Evolutionary conservation across 768 basidiomycete species (phyloP), one percentile per base, ranked within the genome.

Genomic region (Kwoniella heveanensis): DNA sequence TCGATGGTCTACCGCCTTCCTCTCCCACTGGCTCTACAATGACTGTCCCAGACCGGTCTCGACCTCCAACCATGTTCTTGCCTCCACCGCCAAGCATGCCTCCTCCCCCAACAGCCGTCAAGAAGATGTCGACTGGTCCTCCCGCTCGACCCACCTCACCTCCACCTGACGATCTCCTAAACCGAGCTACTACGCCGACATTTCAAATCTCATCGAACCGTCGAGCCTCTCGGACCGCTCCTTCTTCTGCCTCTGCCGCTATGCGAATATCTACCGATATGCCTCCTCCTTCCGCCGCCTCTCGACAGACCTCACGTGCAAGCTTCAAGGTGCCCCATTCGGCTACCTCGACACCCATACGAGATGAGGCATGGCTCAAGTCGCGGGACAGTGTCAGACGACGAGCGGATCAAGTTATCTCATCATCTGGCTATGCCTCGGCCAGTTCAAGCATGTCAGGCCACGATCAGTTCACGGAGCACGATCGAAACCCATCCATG

Each of bases 111-210:
- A 5, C 84, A 88, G 27, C 60, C 25, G 89, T 90, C 81, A 92
- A 88, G 82, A 85, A 88, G 57, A 92, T 92, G 50, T 91, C 92
- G 0, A 91, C 87, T 66, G 79, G 81, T 5, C 89, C 90, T 12
- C 93, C 94, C 0, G 88, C 90, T 27, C 84, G 94, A 48, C 95
- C 95, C 0, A 89, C 87, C 2, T 97, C 95, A 0, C 94, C 95
- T 1, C 94, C 93, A 5, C 95, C 93, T 19, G 83, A 89, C 19
- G 93, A 97, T 60, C 89, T 96, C 74, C 88, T 96, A 65, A 88
- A 91, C 73, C 89, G 94, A 15, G 92, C 94, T 1, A 69, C 72
- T 21, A 79, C 77, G 8, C 80, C 80, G 1, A 68, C 65, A 1
- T 54, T 66, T 49, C 70, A 76, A 50, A 62, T 63, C 22, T 36